Evolutionary conservation across 1,284 basidiomycete genomes (phyloP), one percentile per base, ranked within the genome.

Genomic region (Coniferiporia sulphurascens): DNA sequence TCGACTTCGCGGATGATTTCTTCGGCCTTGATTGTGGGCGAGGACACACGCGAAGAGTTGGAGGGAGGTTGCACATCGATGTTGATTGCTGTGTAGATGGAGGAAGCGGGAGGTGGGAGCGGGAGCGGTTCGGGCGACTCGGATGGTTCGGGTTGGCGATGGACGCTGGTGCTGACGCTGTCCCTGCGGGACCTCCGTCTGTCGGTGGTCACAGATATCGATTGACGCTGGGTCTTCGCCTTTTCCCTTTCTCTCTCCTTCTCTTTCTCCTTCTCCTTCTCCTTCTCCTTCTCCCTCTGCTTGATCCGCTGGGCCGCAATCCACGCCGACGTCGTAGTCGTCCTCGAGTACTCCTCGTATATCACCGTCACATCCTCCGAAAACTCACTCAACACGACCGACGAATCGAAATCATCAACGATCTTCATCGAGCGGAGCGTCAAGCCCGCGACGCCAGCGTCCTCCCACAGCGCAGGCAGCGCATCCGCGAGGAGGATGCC

Each of bases 401-500:
- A 22, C 5, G 55, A 38, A 21, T 49, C 56, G 13, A 64, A 34
- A 13, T 60, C 57, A 4, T 58, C 51, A 22, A 59, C 36, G 4
- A 59, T 46, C 8, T 45, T 15, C 17, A 60, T 56, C 3, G 41
- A 36, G n/a, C n/a, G 52, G 17, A 55, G 32, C 27, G 44, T 55
- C 35, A 46, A 2, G 12, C 15, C 32, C 13, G 53, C 21, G 1
- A 43, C 32, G 22, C 27, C 84, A 27, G 76, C 74, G 58, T 87
- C 85, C 44, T 74, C 73, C 79, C 80, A 86, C 43, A 89, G 65
- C 48, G 75, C 77, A 4, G 85, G 82, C 2, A 80, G 75, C 50
- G 88, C 74, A 65, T 89, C 87, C 32, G 87, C 80, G 44, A 89
- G 72, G 51, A 89, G 74, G 72, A 87, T 79, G 22, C 86, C 85